Percentiles rank a stretch among this genome's conserved stretches.
phyloP scores from a whole-genome alignment of 139 green algal genomes.

The Coelastrella sp. region DNA sequence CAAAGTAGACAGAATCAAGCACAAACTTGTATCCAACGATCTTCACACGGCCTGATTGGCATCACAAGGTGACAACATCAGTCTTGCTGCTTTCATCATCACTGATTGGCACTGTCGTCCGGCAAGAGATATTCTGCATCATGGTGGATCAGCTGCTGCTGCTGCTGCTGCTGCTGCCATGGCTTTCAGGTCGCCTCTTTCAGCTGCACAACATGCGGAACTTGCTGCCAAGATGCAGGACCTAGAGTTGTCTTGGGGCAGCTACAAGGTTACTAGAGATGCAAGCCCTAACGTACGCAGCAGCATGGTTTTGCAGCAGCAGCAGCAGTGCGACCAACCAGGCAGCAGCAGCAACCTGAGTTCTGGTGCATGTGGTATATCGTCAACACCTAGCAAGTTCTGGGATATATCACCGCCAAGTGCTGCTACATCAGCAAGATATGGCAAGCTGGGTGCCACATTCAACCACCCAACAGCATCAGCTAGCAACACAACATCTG shows the following conservation, averaged over 20 bases:
- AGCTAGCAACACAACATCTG: background rate
- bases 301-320: background rate
- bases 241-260: background rate
- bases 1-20: background rate
- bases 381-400: background rate
- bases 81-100: too few relatives aligned
- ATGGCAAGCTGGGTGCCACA: background rate
- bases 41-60: too few relatives aligned
- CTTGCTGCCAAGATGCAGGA: slow-evolving; percentile 8
- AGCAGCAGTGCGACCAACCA: too few relatives aligned
- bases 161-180: background rate
- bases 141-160: too few relatives aligned
- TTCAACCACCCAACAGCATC: background rate
- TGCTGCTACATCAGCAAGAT: background rate
- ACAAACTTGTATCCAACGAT: too few relatives aligned
- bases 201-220: background rate
- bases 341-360: background rate
- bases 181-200: background rate
- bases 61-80: too few relatives aligned
- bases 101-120: too few relatives aligned
- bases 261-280: background rate
- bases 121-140: too few relatives aligned
- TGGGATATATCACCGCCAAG: background rate
- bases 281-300: background rate
- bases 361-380: background rate